Percentiles rank a stretch among this genome's conserved stretches.
These are phyloP conservation scores for Hemileia vastatrix DNA, from an alignment of 1,284 basidiomycete genomes.

Conservation along the genomic window DNA sequence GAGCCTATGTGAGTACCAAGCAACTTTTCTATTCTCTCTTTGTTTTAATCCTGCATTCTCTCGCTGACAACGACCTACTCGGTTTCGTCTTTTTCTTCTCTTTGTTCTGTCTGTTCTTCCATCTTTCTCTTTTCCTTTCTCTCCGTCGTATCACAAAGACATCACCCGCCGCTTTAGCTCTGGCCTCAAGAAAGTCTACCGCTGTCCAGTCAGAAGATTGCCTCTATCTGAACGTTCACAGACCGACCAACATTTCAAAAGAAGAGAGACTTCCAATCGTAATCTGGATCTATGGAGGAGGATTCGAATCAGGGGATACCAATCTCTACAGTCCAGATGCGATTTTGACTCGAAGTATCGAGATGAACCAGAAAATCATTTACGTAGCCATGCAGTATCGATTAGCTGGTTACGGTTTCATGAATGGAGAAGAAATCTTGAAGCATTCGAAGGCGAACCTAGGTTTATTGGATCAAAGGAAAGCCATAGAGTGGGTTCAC, in stretches of 20 bases:
- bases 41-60: no score
- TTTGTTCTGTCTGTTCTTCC: no score
- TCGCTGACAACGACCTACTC: no score
- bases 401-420: slow-evolving; percentile 1
- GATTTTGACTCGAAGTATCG: background rate
- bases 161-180: no score
- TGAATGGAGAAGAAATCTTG: background rate
- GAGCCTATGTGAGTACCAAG: no score
- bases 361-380: background rate
- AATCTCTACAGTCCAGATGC: background rate
- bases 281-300: slow-evolving; percentile 1
- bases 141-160: no score
- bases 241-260: background rate
- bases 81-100: background rate
- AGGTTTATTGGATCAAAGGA: slow-evolving; percentile 6
- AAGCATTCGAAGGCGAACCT: background rate
- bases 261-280: background rate
- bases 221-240: no score
- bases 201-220: no score
- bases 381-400: slow-evolving; percentile 9
- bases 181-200: no score
- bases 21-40: no score
- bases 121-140: no score
- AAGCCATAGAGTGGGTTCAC: background rate
- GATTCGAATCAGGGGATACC: background rate